Evolutionary conservation across 139 green algal species (phyloP).

Genomic region (Chlorella sp.): DNA sequence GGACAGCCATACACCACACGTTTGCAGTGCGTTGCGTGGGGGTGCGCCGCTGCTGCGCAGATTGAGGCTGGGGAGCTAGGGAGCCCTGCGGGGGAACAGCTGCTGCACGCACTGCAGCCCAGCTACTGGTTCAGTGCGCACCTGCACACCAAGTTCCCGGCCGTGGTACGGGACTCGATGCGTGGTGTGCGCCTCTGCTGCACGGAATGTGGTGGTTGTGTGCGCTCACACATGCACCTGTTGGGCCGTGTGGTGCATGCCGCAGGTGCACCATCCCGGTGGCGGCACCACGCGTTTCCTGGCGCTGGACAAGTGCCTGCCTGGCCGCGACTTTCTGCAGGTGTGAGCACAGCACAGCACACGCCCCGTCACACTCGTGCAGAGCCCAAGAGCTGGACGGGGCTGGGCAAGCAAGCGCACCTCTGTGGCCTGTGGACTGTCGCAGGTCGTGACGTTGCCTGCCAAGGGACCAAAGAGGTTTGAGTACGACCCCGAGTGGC

Average conservation of each 20-base stretch:
- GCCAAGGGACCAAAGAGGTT: slow-evolving; percentile 54
- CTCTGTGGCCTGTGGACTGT: no score
- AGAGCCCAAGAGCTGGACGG: no score
- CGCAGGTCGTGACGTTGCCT: slow-evolving; percentile 32
- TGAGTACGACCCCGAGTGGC: slow-evolving; percentile 92
- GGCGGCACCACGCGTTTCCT: slow-evolving; percentile 76
- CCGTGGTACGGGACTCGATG: slow-evolving; percentile 71
- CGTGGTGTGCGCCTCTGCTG: no score
- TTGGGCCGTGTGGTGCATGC: neutral
- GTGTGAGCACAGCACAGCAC: no score
- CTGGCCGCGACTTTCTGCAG: slow-evolving; percentile 88
- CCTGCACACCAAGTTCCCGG: slow-evolving; percentile 93
- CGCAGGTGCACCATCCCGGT: neutral
- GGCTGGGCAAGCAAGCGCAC: no score
- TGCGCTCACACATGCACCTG: no score
- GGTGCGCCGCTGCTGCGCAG: slow-evolving; percentile 28
- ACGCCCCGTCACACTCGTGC: no score
- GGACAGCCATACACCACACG: no score
- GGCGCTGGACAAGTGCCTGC: slow-evolving; percentile 96
- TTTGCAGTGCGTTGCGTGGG: no score
- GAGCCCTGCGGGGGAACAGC: slow-evolving; percentile 52
- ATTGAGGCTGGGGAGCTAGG: slow-evolving; percentile 61
- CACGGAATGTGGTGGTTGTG: no score
- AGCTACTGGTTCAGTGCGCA: slow-evolving; percentile 94
- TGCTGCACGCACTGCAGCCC: slow-evolving; percentile 72